Evolutionary conservation across 805 yeast genomes (phyloP), one percentile per base, ranked within the genome.

Genomic region (Peterozyma xylosa): DNA sequence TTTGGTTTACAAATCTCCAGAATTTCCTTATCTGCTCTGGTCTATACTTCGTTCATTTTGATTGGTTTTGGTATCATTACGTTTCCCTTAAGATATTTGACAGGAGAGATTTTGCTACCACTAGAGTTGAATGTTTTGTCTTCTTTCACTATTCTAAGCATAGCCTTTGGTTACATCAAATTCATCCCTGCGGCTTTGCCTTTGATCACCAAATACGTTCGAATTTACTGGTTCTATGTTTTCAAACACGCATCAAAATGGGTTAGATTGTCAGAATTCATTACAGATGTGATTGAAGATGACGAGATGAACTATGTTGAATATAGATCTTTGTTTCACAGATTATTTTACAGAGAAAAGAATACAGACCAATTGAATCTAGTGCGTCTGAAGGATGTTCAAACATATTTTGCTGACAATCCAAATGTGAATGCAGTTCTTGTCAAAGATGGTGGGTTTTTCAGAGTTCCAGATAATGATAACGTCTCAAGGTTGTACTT

Each of bases 401-500:
- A 47, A 2, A 57, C 55, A 10, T 60, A 68, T 2, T 80, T 81
- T 52, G 54, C 59, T 10, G 63, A 63, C 3, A 60, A 75, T 45
- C 63, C 70, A 0, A 50, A 56, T 1, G 59, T 70, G 0, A 64
- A 64, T 33, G 79, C 84, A 0, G 79, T 76, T 39, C 84, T 84
- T 56, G 78, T 86, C 7, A 90, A 90, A 0, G 83, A 86, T 59
- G 99, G 99, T 3, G 67, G 69, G 39, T 83, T 76, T 54, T 78
- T 90, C 32, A 76, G 98, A 45, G 99, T 89, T 1, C 99, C 99
- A 1, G 82, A 78, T 46, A 76, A 76, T 50, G 97, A 90, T 57
- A 81, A 80, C 13, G 80, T 83, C 16, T 77, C 91, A 0, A 67
- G 88, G 45, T 74, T 73, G 39, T 79, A 71, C 50, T 75, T 81